A percentile compares a stretch with the other conserved stretches of the same genome.
Conservation (phyloP, 2,329 filamentous ascomycete species). For the Intubia oerlemansii region DNA sequence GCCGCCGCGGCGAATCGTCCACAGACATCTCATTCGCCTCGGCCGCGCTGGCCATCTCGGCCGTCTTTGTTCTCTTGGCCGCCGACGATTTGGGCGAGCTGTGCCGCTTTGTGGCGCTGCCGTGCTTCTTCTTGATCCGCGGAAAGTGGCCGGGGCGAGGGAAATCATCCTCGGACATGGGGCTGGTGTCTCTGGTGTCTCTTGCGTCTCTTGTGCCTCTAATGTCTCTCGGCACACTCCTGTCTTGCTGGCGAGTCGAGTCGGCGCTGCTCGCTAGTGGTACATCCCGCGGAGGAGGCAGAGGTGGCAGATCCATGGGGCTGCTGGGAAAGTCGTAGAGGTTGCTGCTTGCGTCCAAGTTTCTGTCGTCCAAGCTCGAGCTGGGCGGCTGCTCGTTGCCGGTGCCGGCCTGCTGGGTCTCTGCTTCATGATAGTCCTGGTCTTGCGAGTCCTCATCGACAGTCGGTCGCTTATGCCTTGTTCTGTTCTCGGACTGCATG, state of each 20-base stretch:
- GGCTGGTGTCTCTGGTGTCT: too few species aligned
- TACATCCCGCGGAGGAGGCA: too few species aligned
- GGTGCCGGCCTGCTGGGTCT: constrained; percentile 23
- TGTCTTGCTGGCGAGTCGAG: too few species aligned
- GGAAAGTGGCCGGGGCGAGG: too few species aligned
- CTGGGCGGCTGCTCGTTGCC: neutral
- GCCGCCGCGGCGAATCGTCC: neutral
- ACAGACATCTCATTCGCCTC: neutral
- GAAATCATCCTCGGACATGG: too few species aligned
- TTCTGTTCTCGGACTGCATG: constrained; percentile 20
- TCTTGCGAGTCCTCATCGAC: constrained; percentile 24
- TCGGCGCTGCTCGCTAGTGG: too few species aligned
- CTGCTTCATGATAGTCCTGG: constrained; percentile 25
- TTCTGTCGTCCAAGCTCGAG: neutral
- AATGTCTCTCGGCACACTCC: too few species aligned
- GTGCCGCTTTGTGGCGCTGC: constrained; percentile 10
- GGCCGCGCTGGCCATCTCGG: neutral
- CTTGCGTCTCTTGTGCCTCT: too few species aligned
- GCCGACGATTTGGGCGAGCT: constrained; percentile 8
- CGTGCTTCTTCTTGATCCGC: too few species aligned
- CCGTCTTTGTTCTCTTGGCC: constrained; percentile 10
- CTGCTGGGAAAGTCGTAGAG: constrained; percentile 4
- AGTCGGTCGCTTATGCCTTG: constrained; percentile 2
- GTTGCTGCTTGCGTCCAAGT: neutral
- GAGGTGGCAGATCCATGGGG: neutral